Base-by-base conservation (phyloP, 2,329 filamentous ascomycete species). In the Penicillium fuscoglaucum region DNA sequence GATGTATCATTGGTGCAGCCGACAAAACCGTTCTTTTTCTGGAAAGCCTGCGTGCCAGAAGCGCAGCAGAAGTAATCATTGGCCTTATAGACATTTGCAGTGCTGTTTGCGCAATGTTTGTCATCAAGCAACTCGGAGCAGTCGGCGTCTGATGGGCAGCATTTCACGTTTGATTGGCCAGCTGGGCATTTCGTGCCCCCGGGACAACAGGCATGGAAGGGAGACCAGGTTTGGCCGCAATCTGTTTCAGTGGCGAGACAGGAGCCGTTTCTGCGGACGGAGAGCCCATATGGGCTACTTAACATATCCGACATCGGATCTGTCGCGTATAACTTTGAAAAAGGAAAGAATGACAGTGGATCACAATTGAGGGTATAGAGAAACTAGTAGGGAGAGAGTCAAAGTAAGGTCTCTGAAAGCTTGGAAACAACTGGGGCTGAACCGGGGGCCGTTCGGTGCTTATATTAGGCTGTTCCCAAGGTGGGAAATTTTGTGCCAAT, bases 11-110 rank as follows among this genome's bases (percentile, higher is more conserved):
- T 44, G 1, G 61, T 47, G 35, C 64, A 66, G 33, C 64, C 64
- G 4, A 66, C 62, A 46, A 47, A 57, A 17, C 41, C 12, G 15
- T 48, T 15, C 43, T 52, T 15, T 28, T 43, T 26, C 55, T 52
- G 47, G 45, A 66, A 66, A 2, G 57, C 65, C n/a, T 48, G 48
- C 8, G 31, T 35, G 1, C 50, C 62, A 4, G 51, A 29, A 13
- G 62, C 57, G 19, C 68, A 70, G 44, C 68, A 70, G 37, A 70
- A 70, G 24, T 57, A 68, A 12, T 60, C 66, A 6, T 53, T 51
- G 6, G 64, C 63, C 19, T 70, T 54, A 17, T 65, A 71, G 43
- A 71, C 33, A n/a, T 59, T 61, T 24, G 60, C 61, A 1, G 61
- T 64, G 6, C 35, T 49, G 41, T 70, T 65, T 26, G 66, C 68